Evolutionary conservation across 2,329 filamentous ascomycete genomes (phyloP), one percentile per base, ranked within the genome.

Genomic region (Thelonectria discophora): DNA sequence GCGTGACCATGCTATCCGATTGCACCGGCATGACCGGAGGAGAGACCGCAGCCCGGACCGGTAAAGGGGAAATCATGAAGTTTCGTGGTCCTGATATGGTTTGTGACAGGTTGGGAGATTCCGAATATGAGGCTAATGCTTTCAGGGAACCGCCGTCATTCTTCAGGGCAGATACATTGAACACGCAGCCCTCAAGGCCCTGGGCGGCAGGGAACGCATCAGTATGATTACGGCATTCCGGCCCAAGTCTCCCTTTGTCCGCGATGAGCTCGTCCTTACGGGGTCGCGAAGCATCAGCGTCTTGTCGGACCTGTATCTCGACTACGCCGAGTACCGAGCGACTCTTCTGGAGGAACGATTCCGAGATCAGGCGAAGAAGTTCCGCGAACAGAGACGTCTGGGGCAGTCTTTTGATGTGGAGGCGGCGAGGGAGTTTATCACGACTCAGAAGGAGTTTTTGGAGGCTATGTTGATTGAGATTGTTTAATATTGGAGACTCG

Each of bases 81-180:
- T 11, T 32, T 32, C 30, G 30, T 11, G 30, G 30, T 32, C 30
- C 30, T 32, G 30, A 32, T 11, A 32, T 32, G 30, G 30, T 32
- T 7, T 11, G 30, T 32, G 30, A 6, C 11, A 7, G 30, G 11
- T 11, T 6, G 7, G 7, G 11, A 7, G 30, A 32, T 7, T 32
- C 30, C 30, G 30, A 32, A 11, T 11, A 32, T 6, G 11, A 32
- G 30, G 11, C 46, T 45, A 24, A 52, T 24, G 3, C 5, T 21
- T 2, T 5, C 2, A 55, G 80, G 86, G 87, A 11, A 86, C 82
- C 49, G 87, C 85, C 5, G 85, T 89, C 2, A 79, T 90, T 18
- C 78, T 90, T 49, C 88, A 90, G 73, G 88, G 88, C 17, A 81
- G 87, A 20, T 89, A 90, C 75, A 88, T 90, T 63, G 83, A 85